Base-by-base conservation (phyloP, 305 asterid genomes). In the Withania somnifera region DNA sequence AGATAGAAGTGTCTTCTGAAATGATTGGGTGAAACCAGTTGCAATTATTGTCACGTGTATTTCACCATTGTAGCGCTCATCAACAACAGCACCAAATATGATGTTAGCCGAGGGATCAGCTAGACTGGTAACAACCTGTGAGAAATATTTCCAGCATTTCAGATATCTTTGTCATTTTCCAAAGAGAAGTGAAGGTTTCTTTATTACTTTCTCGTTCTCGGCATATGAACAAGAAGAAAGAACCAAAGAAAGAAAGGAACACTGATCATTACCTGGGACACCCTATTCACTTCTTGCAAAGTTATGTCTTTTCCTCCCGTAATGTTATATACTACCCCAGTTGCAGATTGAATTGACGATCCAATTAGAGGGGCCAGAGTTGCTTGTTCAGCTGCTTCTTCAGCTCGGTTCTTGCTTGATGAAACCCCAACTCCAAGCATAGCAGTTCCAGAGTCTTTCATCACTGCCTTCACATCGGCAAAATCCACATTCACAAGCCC, bases 361-460 rank as follows among this genome's bases (percentile, higher is more conserved):
- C 97, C 98, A 56, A 94, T 91, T 73, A 94, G 82, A 75, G 98
- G 98, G 81, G 98, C 96, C 86, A 90, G 86, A 78, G 98, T 94
- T 83, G 98, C 98, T 80, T 94, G 97, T 86, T 94, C 97, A 14
- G 98, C 98, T 77, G 98, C 98, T 90, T 94, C 98, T 84, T 92
- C 98, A 80, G 98, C 97, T n/a, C 97, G 97, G 84, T 94, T 93
- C 88, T 94, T 95, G 88, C 99, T 94, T 45, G 98, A 94, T 34
- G 99, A 95, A 58, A 95, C 98, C 42, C 99, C 99, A 38, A 94
- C 98, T 28, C 99, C 98, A 45, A 94, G 97, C 99, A 95, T 95
- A 15, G 99, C 99, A 56, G 99, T 94, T 42, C 99, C 98, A 52
- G 99, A 95, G 79, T 95, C 91, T 88, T 95, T 94, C 99, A 95